These are phyloP conservation scores for Fusarium subtropicale DNA, from an alignment of 2,329 filamentous ascomycete genomes.

Conservation along the genomic window DNA sequence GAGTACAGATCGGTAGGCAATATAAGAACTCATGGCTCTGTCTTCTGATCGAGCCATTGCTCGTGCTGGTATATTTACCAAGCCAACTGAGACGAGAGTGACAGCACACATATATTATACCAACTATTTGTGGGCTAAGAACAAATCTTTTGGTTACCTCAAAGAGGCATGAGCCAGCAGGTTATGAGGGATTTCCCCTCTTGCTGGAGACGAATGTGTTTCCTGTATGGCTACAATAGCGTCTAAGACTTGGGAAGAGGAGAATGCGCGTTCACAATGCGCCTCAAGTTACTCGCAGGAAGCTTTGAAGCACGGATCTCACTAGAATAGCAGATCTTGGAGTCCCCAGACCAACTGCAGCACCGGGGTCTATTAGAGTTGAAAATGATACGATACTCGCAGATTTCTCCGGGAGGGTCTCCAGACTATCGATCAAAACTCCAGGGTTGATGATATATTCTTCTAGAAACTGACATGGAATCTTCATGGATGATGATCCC, in stretches of 20 bases:
- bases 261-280: not conserved
- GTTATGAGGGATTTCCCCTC: conserved; percentile 31
- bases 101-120: not conserved
- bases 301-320: not conserved
- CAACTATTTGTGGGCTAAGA: conserved; percentile 1
- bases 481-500: conserved; percentile 32
- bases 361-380: not conserved
- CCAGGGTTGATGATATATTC: conserved; percentile 4
- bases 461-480: conserved; percentile 32
- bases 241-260: not conserved
- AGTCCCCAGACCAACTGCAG: conserved; percentile 1
- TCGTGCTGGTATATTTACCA: conserved; percentile 9
- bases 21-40: not conserved
- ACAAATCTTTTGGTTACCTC: not conserved
- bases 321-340: not conserved
- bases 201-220: not conserved
- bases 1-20: not conserved
- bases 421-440: conserved; percentile 12
- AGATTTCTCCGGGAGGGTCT: not conserved
- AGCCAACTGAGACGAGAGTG: conserved; percentile 17
- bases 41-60: not conserved
- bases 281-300: not conserved
- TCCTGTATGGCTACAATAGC: not conserved
- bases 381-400: not conserved
- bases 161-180: not conserved